Base-by-base conservation (phyloP, 2,329 filamentous ascomycete species). In the Trichoderma citrinoviride region DNA sequence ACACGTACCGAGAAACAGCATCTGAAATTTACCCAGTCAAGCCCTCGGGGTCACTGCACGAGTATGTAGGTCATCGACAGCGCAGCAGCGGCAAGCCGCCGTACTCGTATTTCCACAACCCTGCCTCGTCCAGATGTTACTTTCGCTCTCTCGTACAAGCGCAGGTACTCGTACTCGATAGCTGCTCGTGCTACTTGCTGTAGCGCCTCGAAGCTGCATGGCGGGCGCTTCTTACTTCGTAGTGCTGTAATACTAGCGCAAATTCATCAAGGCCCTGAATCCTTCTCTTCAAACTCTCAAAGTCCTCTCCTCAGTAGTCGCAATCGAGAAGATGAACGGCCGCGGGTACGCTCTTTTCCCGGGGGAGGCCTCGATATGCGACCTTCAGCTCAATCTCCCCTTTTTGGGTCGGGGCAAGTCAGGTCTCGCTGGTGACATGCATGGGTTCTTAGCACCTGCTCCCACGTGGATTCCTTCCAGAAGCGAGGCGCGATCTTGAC, bases 391-490 rank as follows among this genome's bases (percentile, higher is more conserved):
- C 49, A 53, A 62, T 44, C 47, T 53, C 60, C 49, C 58, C 49
- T 54, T 62, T 40, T 17, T 50, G 17, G 25, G 19, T 40, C 33
- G 49, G 12, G 37, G 41, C 60, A 62, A 62, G 60, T 54, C 60
- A 54, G n/a, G 25, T n/a, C 60, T 62, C 40, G 27, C 40, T 29
- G 60, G 47, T 62, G 49, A 62, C 49, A 62, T 62, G 19, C 60
- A 50, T 62, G 49, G 60, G 27, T 54, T 25, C 60, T 49, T 53
- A 61, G 57, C 60, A 62, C 47, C 29, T 23, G 21, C 27, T 62
- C 53, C 60, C 60, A 62, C 60, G 60, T 62, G 60, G 60, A 53
- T 62, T 62, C 60, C 47, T 62, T 62, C 60, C 47, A 62, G 60
- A 62, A 62, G 60, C 60, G 60, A 62, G 58, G 47, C 49, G 47